Percentiles rank a stretch among this genome's conserved stretches.
Conservation (phyloP, 306 rosid genomes). For the Dryas octopetala region DNA sequence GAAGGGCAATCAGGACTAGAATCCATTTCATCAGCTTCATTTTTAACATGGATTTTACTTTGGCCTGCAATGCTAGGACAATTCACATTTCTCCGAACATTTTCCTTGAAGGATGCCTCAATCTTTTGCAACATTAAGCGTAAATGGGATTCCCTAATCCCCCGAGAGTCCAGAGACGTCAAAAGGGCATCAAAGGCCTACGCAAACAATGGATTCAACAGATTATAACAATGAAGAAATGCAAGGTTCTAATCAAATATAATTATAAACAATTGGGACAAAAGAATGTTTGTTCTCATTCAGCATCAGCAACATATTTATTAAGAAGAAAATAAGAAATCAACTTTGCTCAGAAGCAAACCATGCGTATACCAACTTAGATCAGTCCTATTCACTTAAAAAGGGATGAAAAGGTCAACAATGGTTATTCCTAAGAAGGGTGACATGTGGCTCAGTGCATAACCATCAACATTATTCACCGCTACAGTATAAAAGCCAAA, state of each 20-base stretch:
- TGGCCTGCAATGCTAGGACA: slow-evolving; percentile 32
- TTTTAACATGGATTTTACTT: slow-evolving; percentile 40
- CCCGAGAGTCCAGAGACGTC: slow-evolving; percentile 80
- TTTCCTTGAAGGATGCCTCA: slow-evolving; percentile 76
- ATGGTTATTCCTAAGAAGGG: background rate
- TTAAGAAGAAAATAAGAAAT: background rate
- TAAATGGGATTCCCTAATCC: slow-evolving; percentile 89
- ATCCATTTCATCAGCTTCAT: slow-evolving; percentile 51
- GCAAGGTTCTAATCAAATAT: background rate
- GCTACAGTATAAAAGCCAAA: background rate
- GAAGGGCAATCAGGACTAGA: slow-evolving; percentile 41
- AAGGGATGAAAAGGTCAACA: background rate
- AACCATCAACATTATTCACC: background rate
- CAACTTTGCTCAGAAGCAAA: background rate
- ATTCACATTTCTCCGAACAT: slow-evolving; percentile 49
- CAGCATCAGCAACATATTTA: background rate
- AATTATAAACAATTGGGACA: background rate
- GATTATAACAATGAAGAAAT: background rate
- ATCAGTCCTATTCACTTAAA: background rate
- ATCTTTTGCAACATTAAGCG: slow-evolving; percentile 89
- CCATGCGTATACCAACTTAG: background rate
- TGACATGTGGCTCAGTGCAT: background rate
- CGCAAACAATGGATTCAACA: slow-evolving; percentile 28
- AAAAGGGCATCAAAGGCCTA: slow-evolving; percentile 86
- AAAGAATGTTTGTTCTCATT: background rate